Evolutionary conservation across 2,329 filamentous ascomycete genomes (phyloP).

Genomic region (Pseudocercospora vitis): DNA sequence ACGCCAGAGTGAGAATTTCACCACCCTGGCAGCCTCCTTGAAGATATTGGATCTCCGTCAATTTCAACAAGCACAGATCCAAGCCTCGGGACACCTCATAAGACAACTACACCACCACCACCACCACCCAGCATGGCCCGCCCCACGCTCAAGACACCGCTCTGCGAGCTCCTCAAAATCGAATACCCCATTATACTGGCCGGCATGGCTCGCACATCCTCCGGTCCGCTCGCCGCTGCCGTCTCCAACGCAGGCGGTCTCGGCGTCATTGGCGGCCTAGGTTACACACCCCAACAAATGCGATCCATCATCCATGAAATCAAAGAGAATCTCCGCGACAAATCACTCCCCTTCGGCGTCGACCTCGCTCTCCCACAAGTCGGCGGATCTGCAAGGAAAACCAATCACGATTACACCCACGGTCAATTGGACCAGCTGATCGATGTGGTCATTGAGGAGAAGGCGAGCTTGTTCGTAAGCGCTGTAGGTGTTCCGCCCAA

Average conservation of each 20-base stretch:
- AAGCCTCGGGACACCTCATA: too few species aligned
- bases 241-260: conserved; percentile 87
- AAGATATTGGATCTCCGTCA: too few species aligned
- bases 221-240: conserved; percentile 75
- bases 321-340: conserved; percentile 68
- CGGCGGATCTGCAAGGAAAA: conserved; percentile 78
- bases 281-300: conserved; percentile 72
- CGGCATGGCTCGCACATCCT: conserved; percentile 86
- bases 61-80: too few species aligned
- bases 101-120: background rate
- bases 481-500: conserved; percentile 84
- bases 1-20: background rate
- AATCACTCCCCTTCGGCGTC: conserved; percentile 79
- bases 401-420: conserved; percentile 93
- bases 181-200: conserved; percentile 87
- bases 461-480: conserved; percentile 80
- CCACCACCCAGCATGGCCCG: conserved; percentile 27
- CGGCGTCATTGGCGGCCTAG: conserved; percentile 61
- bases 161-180: conserved; percentile 77
- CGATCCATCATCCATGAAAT: conserved; percentile 81
- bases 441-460: conserved; percentile 78
- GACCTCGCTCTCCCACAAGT: conserved; percentile 90
- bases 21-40: background rate
- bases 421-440: conserved; percentile 86
- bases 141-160: conserved; percentile 67